These are phyloP conservation scores for Pichia pseudocactophila DNA, from an alignment of 805 yeast species.

Conservation along the genomic window DNA sequence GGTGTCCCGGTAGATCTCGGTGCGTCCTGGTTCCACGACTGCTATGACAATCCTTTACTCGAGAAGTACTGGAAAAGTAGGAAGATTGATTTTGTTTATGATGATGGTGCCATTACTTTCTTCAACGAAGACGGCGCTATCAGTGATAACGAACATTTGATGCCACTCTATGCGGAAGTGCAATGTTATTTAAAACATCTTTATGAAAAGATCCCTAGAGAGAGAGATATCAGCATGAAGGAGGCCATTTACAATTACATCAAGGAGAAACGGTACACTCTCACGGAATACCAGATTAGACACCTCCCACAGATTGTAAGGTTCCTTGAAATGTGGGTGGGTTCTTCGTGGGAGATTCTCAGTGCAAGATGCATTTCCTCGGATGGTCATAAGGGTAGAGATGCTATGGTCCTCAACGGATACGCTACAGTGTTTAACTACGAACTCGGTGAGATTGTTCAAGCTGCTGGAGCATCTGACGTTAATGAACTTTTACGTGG, in stretches of 20 bases:
- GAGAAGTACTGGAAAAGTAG: conserved; percentile 31
- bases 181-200: conserved; percentile 16
- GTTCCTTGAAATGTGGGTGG: conserved; percentile 66
- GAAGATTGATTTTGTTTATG: conserved; percentile 25
- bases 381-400: conserved; percentile 59
- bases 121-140: conserved; percentile 19
- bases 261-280: conserved; percentile 32
- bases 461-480: conserved; percentile 8
- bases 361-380: conserved; percentile 44
- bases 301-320: conserved; percentile 46
- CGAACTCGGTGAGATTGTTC: conserved; percentile 23
- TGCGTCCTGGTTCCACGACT: conserved; percentile 89
- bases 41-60: conserved; percentile 55
- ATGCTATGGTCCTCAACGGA: conserved; percentile 56
- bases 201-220: conserved; percentile 18
- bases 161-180: conserved; percentile 27
- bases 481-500: conserved; percentile 5
- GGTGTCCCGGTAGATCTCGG: conserved; percentile 56
- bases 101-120: conserved; percentile 21
- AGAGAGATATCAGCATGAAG: conserved; percentile 47
- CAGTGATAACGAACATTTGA: conserved; percentile 43
- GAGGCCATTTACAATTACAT: conserved; percentile 43
- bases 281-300: conserved; percentile 42
- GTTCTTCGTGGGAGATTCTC: conserved; percentile 53
- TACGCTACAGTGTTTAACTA: conserved; percentile 33